Base-by-base conservation (phyloP, 495 filamentous ascomycete species). In the Durotheca rogersii region DNA sequence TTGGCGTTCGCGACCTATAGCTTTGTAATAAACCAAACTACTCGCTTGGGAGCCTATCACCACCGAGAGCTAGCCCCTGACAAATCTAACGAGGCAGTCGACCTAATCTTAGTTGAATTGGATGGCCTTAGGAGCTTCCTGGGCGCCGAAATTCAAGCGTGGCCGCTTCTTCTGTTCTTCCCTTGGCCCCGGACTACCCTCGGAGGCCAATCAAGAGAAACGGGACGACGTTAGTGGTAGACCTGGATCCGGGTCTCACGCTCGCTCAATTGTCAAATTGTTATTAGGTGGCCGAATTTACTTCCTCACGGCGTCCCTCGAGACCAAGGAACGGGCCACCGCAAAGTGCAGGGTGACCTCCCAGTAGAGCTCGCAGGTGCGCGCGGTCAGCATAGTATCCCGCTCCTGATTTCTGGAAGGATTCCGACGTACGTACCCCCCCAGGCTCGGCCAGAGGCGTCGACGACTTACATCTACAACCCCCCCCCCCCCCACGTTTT, bases 401-500 rank as follows among this genome's bases (percentile, higher is more conserved):
- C 36, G 35, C 45, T 34, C 41, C 43, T 32, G 19, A 46, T 50
- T 51, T n/a, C n/a, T 47, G 32, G 37, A 54, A 51, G 36, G 49
- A 54, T 42, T 49, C 44, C 41, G 45, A 53, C 31, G 36, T 41
- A 25, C 16, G 17, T 51, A 42, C 14, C 25, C 44, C 4, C 39
- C 41, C 27, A 51, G 36, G 31, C 41, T 33, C 42, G 18, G 37
- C 15, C 41, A 50, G 48, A 46, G 56, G 56, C 30, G 53, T 47
- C 18, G 36, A 19, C 50, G 14, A 49, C 27, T 27, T 21, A 3
- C n/a, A n/a, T n/a, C n/a, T n/a, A n/a, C n/a, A n/a, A n/a, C n/a
- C n/a, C n/a, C n/a, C n/a, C 38, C 18, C 29, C 34, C 50, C 56
- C 56, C 50, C 56, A 59, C 50, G 56, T 59, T 53, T 59, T 54